phyloP scores from a whole-genome alignment of 2,329 filamentous ascomycete genomes.

The Daldinia eschscholtzii region DNA sequence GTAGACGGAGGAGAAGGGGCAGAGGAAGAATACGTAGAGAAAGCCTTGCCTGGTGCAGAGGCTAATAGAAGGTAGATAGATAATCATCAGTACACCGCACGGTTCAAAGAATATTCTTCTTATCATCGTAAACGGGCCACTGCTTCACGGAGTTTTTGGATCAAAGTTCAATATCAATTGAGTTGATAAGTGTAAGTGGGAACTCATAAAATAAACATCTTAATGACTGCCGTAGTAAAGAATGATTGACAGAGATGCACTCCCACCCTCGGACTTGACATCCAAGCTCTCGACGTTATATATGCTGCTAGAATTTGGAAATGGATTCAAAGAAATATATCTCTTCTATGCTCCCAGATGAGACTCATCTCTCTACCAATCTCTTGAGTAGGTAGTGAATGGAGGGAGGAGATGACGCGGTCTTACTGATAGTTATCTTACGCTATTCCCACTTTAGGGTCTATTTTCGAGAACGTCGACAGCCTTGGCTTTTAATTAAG shows the following conservation, averaged over 20 bases:
- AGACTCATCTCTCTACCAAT: background rate
- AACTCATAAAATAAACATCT: too few relatives aligned
- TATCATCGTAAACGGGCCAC: too few relatives aligned
- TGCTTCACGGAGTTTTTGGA: too few relatives aligned
- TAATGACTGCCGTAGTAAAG: background rate
- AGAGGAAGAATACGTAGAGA: too few relatives aligned
- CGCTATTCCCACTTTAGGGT: background rate
- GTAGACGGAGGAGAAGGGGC: too few relatives aligned
- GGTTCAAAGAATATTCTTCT: background rate
- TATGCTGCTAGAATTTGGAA: too few relatives aligned
- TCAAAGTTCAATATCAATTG: background rate
- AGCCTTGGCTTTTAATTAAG: background rate
- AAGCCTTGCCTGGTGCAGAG: background rate
- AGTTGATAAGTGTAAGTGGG: too few relatives aligned
- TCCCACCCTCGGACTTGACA: too few relatives aligned
- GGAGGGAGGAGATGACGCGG: background rate
- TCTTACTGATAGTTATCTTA: background rate
- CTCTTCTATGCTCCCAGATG: background rate
- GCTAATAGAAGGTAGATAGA: background rate
- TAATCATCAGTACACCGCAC: background rate
- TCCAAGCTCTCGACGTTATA: too few relatives aligned
- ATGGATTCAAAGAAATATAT: background rate
- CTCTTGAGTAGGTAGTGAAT: background rate
- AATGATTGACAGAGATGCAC: background rate
- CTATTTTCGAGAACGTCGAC: constrained; percentile 1